Base-by-base conservation (phyloP, 2,329 filamentous ascomycete genomes). In the Monosporascus sp. region DNA sequence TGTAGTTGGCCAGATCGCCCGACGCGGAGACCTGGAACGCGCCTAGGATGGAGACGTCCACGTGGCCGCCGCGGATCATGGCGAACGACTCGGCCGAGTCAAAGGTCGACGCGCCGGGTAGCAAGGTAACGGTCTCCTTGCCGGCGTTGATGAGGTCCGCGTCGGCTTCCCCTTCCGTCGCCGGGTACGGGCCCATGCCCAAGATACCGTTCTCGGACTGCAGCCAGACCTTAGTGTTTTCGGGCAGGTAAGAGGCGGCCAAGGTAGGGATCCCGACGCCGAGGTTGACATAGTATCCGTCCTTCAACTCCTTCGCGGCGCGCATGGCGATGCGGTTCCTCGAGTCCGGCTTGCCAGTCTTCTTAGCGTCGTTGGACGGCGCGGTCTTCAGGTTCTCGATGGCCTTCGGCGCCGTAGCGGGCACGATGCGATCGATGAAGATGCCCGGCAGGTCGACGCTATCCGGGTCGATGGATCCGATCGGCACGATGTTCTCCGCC, bases 151-250 rank as follows among this genome's bases (percentile, higher is more conserved):
- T 87, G 58, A 92, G 83, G 62, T 93, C 89, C 62, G 87, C 74
- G 66, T 94, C 90, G 48, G 90, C 81, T 57, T 88, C 77, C 1
- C 84, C 84, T 57, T 84, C 80, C 1, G 82, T 84, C 0, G 63
- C 62, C 0, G 90, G 89, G 69, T 94, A 93, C 1, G 88, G 81
- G 0, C 90, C 89, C 76, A 95, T 91, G 44, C 90, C 90, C 1
- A 95, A 70, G 53, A 95, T 87, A 11, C 90, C 90, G 69, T 95
- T 95, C 73, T 95, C 90, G 0, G 86, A 90, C 68, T 95, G 90
- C 44, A 95, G 80, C 82, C 89, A 91, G 31, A 96, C 90, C 55
- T 87, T 83, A 17, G 84, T 79, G 49, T 80, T 81, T 0, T 80
- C 69, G 1, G 87, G 83, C 7, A 95, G 72, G 68, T 89, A 91